Conservation (phyloP, 805 yeast genomes). For the Yarrowia sp. region DNA sequence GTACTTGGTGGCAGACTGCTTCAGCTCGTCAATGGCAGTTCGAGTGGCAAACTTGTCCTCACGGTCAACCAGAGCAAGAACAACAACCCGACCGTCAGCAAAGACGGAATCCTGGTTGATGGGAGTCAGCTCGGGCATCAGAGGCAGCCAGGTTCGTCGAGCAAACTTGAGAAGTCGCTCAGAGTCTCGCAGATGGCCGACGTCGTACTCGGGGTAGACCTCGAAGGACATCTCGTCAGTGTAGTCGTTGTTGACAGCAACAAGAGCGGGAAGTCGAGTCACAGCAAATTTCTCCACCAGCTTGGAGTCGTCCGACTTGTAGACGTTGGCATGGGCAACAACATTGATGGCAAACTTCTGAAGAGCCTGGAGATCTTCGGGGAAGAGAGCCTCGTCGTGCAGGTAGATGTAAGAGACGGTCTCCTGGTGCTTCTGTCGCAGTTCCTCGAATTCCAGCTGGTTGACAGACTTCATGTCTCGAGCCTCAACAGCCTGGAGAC, state of each 20-base stretch:
- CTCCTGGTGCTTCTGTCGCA: conserved; percentile 44
- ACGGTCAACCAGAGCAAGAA: conserved; percentile 48
- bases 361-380: conserved; percentile 53
- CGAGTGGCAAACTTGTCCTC: conserved; percentile 44
- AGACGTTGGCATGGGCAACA: conserved; percentile 49
- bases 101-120: conserved; percentile 49
- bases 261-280: conserved; percentile 48
- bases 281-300: conserved; percentile 47
- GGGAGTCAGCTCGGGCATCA: conserved; percentile 51
- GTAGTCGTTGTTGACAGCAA: conserved; percentile 47
- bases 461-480: conserved; percentile 47
- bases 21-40: conserved; percentile 46
- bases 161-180: conserved; percentile 48
- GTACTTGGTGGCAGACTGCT: conserved; percentile 45
- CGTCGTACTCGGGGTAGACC: conserved; percentile 47
- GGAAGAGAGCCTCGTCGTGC: conserved; percentile 51
- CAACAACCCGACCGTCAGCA: conserved; percentile 46
- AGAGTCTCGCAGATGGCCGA: conserved; percentile 49
- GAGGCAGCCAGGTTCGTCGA: conserved; percentile 49
- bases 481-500: conserved; percentile 47
- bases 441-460: conserved; percentile 49
- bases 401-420: conserved; percentile 51
- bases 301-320: conserved; percentile 46
- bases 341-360: conserved; percentile 48
- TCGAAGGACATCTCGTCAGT: conserved; percentile 42